Percentiles rank a stretch among this genome's conserved stretches.
phyloP scores from a whole-genome alignment of 768 basidiomycete genomes.

The Pisolithus microcarpus region DNA sequence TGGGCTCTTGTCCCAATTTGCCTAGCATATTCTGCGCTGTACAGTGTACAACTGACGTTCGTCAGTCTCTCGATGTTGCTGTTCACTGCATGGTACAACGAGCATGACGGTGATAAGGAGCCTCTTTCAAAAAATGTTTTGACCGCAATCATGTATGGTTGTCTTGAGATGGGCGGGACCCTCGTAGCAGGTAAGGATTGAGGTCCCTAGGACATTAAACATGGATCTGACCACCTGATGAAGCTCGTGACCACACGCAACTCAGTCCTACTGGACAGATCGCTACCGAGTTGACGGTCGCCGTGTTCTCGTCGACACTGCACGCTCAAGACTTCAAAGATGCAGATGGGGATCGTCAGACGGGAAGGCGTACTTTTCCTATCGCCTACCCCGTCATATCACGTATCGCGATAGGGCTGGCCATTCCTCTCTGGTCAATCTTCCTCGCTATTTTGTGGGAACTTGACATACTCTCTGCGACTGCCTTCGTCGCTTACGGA shows the following conservation, averaged over 20 bases:
- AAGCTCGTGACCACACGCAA: slow-evolving; percentile 17
- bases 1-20: slow-evolving; percentile 31
- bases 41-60: slow-evolving; percentile 24
- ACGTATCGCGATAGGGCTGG: slow-evolving; percentile 27
- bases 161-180: slow-evolving; percentile 32
- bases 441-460: slow-evolving; percentile 30
- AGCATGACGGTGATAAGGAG: slow-evolving; percentile 30
- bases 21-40: slow-evolving; percentile 27
- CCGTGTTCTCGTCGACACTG: slow-evolving; percentile 39
- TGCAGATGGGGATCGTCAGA: slow-evolving; percentile 34
- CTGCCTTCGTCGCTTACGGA: slow-evolving; percentile 26
- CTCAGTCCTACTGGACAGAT: slow-evolving; percentile 24
- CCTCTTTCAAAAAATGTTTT: slow-evolving; percentile 34
- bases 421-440: slow-evolving; percentile 33
- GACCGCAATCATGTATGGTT: slow-evolving; percentile 33
- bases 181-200: slow-evolving; percentile 29
- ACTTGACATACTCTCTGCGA: slow-evolving; percentile 20
- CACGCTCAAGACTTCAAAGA: slow-evolving; percentile 46
- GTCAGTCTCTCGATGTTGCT: slow-evolving; percentile 30
- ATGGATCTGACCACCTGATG: not conserved
- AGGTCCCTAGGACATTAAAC: not conserved
- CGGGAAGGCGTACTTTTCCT: slow-evolving; percentile 37
- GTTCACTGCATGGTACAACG: slow-evolving; percentile 33
- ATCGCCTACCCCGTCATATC: slow-evolving; percentile 36
- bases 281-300: slow-evolving; percentile 30